Conservation (phyloP, 23 red algal species). For the Gracilariopsis chorda region DNA sequence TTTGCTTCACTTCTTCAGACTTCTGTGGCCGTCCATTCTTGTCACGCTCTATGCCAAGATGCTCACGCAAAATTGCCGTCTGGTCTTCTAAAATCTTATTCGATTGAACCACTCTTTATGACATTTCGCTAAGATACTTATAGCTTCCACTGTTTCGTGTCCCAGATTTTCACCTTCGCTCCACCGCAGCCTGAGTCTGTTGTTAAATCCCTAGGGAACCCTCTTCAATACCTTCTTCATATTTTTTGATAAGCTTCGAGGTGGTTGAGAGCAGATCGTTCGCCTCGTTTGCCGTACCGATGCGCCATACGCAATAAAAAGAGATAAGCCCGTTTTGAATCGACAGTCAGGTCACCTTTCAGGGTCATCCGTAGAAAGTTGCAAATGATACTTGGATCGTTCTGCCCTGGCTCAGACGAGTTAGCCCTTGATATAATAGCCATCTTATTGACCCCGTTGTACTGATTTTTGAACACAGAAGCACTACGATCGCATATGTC, state of each 20-base stretch:
- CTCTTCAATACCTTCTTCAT: background rate
- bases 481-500: background rate
- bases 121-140: background rate
- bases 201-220: background rate
- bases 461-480: background rate
- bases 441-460: background rate
- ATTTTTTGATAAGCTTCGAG: background rate
- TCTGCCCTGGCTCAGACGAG: background rate
- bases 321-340: background rate
- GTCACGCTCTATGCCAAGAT: background rate
- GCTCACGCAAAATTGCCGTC: background rate
- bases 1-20: background rate
- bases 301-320: background rate
- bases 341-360: background rate
- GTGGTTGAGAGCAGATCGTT: background rate
- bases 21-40: background rate
- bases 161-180: background rate
- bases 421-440: background rate
- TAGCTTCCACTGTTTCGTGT: background rate
- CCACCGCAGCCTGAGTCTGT: background rate
- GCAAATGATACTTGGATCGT: background rate
- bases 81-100: background rate
- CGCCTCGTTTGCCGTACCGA: background rate
- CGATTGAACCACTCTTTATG: background rate
- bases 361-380: background rate